Conservation (phyloP, 352 stramenopile genomes). For the Bremia lactucae region DNA sequence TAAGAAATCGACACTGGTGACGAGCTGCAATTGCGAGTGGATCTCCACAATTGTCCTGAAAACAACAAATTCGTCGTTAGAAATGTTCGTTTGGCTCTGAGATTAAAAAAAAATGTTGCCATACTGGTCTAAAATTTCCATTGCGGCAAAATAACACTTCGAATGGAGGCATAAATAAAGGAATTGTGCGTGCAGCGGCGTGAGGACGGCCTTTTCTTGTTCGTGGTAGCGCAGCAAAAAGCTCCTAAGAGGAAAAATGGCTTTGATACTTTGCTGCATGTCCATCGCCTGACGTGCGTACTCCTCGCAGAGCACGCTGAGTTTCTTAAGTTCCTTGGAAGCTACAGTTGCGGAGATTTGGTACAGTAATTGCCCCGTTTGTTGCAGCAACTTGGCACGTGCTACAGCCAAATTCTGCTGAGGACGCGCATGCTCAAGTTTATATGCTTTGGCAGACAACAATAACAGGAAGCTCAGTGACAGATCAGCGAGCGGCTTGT, state of each 20-base stretch:
- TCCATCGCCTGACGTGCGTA: slow-evolving; percentile 39
- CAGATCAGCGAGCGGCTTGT: slow-evolving; percentile 41
- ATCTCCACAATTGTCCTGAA: slow-evolving; percentile 60
- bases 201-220: slow-evolving; percentile 44
- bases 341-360: slow-evolving; percentile 38
- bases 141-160: slow-evolving; percentile 69
- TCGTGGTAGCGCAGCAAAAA: slow-evolving; percentile 54
- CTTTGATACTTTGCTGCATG: slow-evolving; percentile 42
- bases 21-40: slow-evolving; percentile 40
- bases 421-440: slow-evolving; percentile 33
- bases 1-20: slow-evolving; percentile 57
- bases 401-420: slow-evolving; percentile 13
- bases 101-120: slow-evolving; percentile 8
- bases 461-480: slow-evolving; percentile 33
- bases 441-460: slow-evolving; percentile 41
- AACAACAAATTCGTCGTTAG: slow-evolving; percentile 5
- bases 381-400: slow-evolving; percentile 21
- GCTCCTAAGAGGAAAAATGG: slow-evolving; percentile 57
- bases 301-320: slow-evolving; percentile 43
- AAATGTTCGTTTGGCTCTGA: too few species aligned
- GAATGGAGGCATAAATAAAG: slow-evolving; percentile 72
- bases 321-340: slow-evolving; percentile 44
- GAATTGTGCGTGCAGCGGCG: slow-evolving; percentile 56
- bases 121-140: slow-evolving; percentile 58
- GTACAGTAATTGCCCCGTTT: slow-evolving; percentile 44